Conservation (phyloP, 163 green algal genomes). For the Volvox carteri region DNA sequence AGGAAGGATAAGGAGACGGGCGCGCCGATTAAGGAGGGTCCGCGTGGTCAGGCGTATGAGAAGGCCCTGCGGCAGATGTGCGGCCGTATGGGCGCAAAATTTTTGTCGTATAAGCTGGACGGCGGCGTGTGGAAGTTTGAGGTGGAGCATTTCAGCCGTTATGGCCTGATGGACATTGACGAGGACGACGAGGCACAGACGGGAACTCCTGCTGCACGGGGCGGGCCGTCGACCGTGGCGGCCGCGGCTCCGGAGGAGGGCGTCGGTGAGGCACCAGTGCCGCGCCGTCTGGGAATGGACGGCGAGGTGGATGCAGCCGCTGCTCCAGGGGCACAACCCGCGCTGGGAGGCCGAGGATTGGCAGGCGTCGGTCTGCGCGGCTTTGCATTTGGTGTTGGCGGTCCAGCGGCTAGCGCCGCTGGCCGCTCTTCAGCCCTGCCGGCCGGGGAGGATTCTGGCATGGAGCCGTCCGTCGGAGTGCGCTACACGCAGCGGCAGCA, state of each 20-base stretch:
- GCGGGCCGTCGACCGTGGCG: not conserved
- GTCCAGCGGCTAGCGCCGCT: conserved; percentile 19
- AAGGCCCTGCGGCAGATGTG: conserved; percentile 63
- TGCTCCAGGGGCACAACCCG: not conserved
- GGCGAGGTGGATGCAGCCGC: not conserved
- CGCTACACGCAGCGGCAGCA: not conserved
- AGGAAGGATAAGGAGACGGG: conserved; percentile 79
- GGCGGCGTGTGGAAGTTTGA: conserved; percentile 90
- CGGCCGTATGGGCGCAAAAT: conserved; percentile 78
- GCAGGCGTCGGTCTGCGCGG: conserved; percentile 14
- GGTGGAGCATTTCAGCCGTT: conserved; percentile 94
- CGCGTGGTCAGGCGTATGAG: conserved; percentile 56
- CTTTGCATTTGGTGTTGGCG: conserved; percentile 32
- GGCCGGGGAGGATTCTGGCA: conserved; percentile 16
- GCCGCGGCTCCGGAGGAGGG: conserved; percentile 15
- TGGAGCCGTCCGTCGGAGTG: conserved; percentile 31
- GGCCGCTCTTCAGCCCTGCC: not conserved
- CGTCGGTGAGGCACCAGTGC: conserved; percentile 17
- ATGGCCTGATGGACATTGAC: conserved; percentile 78
- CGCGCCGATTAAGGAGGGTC: conserved; percentile 59
- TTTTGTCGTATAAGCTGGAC: conserved; percentile 86
- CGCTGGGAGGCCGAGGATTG: conserved; percentile 5
- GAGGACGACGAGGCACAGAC: conserved; percentile 59
- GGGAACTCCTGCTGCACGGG: not conserved
- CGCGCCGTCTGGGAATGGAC: not conserved